Evolutionary conservation across 75 land plant genomes (phyloP).

Genomic region (Picea sitchensis): DNA sequence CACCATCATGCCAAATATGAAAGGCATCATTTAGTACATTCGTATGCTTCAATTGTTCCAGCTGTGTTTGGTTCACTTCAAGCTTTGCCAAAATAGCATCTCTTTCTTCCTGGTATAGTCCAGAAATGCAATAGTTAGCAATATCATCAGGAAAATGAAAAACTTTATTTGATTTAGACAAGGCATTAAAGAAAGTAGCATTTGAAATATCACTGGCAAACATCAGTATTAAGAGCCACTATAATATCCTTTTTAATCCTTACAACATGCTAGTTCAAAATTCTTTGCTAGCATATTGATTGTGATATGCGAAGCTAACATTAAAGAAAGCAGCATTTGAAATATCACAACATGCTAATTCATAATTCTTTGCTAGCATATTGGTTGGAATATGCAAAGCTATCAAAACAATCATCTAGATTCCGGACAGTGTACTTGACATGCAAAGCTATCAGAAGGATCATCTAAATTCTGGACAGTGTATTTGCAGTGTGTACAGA

Average conservation of each 20-base stretch:
- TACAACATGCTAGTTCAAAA: background rate
- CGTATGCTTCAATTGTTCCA: conserved; percentile 77
- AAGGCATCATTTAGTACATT: conserved; percentile 99
- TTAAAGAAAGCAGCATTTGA: background rate
- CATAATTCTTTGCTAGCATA: background rate
- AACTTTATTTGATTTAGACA: background rate
- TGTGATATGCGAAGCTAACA: background rate
- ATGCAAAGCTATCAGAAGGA: too few species aligned
- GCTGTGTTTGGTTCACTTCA: conserved; percentile 89
- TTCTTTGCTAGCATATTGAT: background rate
- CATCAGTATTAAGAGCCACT: background rate
- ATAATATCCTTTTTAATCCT: background rate
- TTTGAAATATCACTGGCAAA: background rate
- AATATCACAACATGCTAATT: background rate
- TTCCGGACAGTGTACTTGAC: background rate
- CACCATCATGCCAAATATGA: conserved; percentile 87
- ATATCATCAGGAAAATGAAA: conserved; percentile 2
- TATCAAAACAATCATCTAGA: too few species aligned
- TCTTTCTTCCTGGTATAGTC: conserved; percentile 70
- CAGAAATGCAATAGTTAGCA: conserved; percentile 4
- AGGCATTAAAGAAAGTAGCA: background rate
- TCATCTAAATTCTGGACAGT: too few species aligned
- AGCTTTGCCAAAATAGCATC: conserved; percentile 92
- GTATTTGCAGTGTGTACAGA: too few species aligned
- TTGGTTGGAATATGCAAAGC: background rate